Evolutionary conservation across 2,329 filamentous ascomycete species (phyloP).

Genomic region (Pyrenophora graminea): DNA sequence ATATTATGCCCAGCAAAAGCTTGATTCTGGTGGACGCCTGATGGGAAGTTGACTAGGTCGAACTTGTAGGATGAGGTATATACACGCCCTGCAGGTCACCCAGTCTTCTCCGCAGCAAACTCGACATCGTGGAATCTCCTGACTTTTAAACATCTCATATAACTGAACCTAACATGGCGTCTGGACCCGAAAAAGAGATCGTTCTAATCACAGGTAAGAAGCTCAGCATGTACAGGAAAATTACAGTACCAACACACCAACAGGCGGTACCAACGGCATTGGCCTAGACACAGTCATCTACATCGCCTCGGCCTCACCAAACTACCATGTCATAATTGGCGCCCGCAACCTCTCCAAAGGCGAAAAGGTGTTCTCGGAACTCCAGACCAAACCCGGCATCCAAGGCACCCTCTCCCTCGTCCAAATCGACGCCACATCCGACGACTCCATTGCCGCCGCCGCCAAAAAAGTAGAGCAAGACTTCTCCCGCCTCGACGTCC

Average conservation of each 20-base stretch:
- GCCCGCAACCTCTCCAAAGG: slow-evolving; percentile 41
- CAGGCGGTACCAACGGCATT: slow-evolving; percentile 44
- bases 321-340: slow-evolving; percentile 46
- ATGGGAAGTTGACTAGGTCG: too few species aligned
- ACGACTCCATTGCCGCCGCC: slow-evolving; percentile 42
- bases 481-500: slow-evolving; percentile 66
- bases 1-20: too few species aligned
- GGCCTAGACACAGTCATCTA: slow-evolving; percentile 42
- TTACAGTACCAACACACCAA: neutral
- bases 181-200: slow-evolving; percentile 25
- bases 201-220: slow-evolving; percentile 35
- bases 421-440: slow-evolving; percentile 43
- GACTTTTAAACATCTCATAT: too few species aligned
- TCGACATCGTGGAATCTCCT: too few species aligned
- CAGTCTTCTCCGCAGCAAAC: too few species aligned
- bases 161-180: slow-evolving; percentile 1
- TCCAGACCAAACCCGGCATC: slow-evolving; percentile 30
- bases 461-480: slow-evolving; percentile 37
- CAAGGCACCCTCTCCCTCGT: slow-evolving; percentile 40
- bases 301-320: slow-evolving; percentile 30
- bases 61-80: too few species aligned
- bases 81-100: too few species aligned
- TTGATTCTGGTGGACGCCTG: too few species aligned
- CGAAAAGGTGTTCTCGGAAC: slow-evolving; percentile 33
- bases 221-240: neutral